Evolutionary conservation across 345 rosid genomes (phyloP).

Genomic region (Brassica incana): DNA sequence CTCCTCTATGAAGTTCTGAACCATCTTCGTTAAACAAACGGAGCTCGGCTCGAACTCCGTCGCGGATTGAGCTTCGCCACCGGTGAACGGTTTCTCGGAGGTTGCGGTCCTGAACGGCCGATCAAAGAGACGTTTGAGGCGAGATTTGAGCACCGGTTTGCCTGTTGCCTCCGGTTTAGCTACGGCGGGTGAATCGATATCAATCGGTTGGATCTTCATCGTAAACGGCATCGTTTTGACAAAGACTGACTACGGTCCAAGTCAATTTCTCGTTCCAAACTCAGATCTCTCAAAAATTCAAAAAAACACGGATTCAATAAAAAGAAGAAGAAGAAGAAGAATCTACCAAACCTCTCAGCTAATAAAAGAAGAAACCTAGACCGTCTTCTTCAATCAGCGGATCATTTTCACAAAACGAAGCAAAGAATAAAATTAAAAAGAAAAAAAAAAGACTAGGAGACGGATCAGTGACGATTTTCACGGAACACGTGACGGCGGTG

Average conservation of each 20-base stretch:
- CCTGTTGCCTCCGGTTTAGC: conserved; percentile 45
- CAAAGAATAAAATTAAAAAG: conserved; percentile 35
- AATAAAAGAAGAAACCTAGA: conserved; percentile 19
- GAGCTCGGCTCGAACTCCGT: conserved; percentile 89
- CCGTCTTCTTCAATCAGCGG: conserved; percentile 33
- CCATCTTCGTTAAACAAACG: conserved; percentile 83
- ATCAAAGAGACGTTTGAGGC: conserved; percentile 68
- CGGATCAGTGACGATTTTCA: conserved; percentile 42
- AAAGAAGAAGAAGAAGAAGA: conserved; percentile 10
- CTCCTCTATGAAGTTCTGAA: conserved; percentile 84
- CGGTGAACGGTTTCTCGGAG: conserved; percentile 47
- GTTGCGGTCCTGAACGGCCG: conserved; percentile 51
- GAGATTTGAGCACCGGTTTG: conserved; percentile 67
- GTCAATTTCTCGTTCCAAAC: conserved; percentile 30
- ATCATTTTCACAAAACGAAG: conserved; percentile 39
- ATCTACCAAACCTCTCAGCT: conserved; percentile 42
- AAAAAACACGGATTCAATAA: conserved; percentile 15
- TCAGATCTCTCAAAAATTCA: conserved; percentile 6
- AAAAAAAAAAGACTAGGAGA: neutral
- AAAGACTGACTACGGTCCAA: conserved; percentile 24
- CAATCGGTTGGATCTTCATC: conserved; percentile 79
- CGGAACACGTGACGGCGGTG: conserved; percentile 78
- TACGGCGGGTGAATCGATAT: conserved; percentile 42
- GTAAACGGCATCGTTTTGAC: conserved; percentile 38
- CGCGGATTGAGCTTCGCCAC: conserved; percentile 40